A percentile compares a stretch with the other conserved stretches of the same genome.
phyloP scores from a whole-genome alignment of 75 land plant species.

The Selaginella tamariscina region DNA sequence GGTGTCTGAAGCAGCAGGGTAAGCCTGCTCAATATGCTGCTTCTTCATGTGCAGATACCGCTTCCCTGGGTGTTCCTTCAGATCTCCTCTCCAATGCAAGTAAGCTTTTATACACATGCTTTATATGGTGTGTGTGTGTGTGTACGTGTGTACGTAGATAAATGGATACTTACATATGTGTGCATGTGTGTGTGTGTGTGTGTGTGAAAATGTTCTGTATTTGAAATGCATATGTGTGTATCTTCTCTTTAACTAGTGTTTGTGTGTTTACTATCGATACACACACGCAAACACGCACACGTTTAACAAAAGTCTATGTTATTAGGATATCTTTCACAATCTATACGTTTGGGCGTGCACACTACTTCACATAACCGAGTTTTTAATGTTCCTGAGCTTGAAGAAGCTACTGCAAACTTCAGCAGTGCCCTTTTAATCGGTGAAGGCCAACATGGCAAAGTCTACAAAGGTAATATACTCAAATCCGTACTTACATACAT shows the following conservation, averaged over 20 bases:
- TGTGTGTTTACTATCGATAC: no score
- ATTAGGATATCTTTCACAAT: constrained; percentile 56
- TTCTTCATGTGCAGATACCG: constrained; percentile 21
- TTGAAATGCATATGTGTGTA: neutral
- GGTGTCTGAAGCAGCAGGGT: constrained; percentile 6
- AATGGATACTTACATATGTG: no score
- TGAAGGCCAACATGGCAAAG: constrained; percentile 73
- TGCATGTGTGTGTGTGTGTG: neutral
- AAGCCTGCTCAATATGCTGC: neutral
- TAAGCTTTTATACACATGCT: constrained; percentile 27
- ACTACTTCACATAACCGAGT: constrained; percentile 50
- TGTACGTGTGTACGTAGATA: no score
- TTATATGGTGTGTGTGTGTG: no score
- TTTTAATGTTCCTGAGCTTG: constrained; percentile 65
- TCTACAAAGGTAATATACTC: constrained; percentile 18
- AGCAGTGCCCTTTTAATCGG: constrained; percentile 40
- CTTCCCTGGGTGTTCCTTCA: constrained; percentile 38
- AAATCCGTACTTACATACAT: no score
- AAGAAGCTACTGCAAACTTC: constrained; percentile 76
- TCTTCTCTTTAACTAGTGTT: no score
- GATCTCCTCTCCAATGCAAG: constrained; percentile 81
- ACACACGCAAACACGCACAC: no score
- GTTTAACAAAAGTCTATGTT: no score
- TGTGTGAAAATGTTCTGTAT: neutral
- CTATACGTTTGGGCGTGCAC: constrained; percentile 68